A percentile compares a stretch with the other conserved stretches of the same genome.
phyloP scores from a whole-genome alignment of 139 green algal genomes.

The Pycnococcus provasolii region DNA sequence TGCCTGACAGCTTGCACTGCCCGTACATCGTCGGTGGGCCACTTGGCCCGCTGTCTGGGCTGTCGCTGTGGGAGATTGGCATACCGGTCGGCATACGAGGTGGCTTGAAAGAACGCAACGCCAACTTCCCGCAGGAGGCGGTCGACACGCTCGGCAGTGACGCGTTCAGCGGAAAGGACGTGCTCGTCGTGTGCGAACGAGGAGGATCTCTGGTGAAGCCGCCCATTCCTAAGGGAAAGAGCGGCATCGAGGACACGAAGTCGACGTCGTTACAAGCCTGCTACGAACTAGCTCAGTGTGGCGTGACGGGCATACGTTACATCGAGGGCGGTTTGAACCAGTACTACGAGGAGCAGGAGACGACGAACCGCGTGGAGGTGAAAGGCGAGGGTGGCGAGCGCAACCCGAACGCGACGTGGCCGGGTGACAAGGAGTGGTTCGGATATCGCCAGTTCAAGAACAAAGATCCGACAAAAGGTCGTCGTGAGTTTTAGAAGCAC shows the following conservation, averaged over 20 bases:
- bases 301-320: conserved; percentile 15
- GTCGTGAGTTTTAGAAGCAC: neutral
- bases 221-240: neutral
- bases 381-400: no score
- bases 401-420: conserved; percentile 3
- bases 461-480: conserved; percentile 11
- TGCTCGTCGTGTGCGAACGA: conserved; percentile 3
- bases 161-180: conserved; percentile 10
- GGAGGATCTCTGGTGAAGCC: conserved; percentile 15
- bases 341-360: conserved; percentile 15
- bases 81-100: neutral
- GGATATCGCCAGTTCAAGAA: conserved; percentile 19
- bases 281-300: conserved; percentile 16
- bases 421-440: conserved; percentile 18
- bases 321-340: conserved; percentile 17
- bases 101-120: neutral
- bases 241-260: conserved; percentile 11
- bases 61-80: conserved; percentile 4
- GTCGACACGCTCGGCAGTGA: neutral
- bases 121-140: neutral
- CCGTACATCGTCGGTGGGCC: conserved; percentile 11
- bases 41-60: neutral
- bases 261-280: conserved; percentile 3
- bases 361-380: neutral
- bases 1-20: conserved; percentile 9